phyloP scores from a whole-genome alignment of 2,329 filamentous ascomycete species.

The Dactylellina cionopaga region DNA sequence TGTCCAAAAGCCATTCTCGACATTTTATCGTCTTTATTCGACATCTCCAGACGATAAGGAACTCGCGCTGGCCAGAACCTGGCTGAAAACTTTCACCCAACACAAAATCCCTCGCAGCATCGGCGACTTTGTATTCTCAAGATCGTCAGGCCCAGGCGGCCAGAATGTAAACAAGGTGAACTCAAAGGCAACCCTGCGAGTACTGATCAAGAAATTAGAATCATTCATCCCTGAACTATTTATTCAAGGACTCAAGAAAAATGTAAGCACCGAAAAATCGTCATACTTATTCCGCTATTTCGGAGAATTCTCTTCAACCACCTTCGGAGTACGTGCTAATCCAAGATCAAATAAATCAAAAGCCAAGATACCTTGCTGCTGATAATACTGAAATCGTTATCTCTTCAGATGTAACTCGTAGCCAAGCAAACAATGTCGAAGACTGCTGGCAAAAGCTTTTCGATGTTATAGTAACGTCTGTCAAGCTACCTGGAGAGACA shows the following conservation, averaged over 20 bases:
- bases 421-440: constrained; percentile 22
- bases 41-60: constrained; percentile 1
- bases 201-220: constrained; percentile 22
- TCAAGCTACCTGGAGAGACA: constrained; percentile 4
- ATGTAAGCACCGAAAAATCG: constrained; percentile 4
- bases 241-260: constrained; percentile 17
- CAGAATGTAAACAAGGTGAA: constrained; percentile 47
- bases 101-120: constrained; percentile 16
- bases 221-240: constrained; percentile 20
- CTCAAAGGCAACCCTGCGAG: constrained; percentile 37
- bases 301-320: too few relatives aligned
- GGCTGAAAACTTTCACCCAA: not conserved
- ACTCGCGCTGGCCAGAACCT: constrained; percentile 11
- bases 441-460: constrained; percentile 34
- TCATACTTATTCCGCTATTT: not conserved
- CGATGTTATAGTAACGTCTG: not conserved
- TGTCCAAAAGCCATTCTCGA: not conserved
- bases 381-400: constrained; percentile 21
- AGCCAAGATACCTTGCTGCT: constrained; percentile 22
- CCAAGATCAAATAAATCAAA: not conserved
- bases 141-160: constrained; percentile 40
- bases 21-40: not conserved
- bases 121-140: constrained; percentile 16
- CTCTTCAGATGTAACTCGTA: constrained; percentile 26
- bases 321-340: too few relatives aligned